Percentiles rank a stretch among this genome's conserved stretches.
phyloP scores from a whole-genome alignment of 768 basidiomycete genomes.

The Antrodiella citrinella region DNA sequence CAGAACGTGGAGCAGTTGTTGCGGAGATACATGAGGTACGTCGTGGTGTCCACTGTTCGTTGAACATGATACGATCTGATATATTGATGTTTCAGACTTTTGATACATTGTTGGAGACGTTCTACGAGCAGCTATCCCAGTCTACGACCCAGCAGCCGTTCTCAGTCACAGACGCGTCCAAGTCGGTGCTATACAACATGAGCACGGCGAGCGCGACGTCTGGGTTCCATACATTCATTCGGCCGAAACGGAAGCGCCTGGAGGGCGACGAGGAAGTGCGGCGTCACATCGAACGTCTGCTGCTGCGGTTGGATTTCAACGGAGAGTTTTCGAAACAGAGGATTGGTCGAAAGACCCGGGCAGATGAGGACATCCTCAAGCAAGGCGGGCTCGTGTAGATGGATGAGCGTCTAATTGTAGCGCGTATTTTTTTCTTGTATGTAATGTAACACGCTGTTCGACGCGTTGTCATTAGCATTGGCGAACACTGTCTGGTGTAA shows the following conservation, averaged over 20 bases:
- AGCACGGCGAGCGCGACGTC: constrained; percentile 42
- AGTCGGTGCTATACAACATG: constrained; percentile 55
- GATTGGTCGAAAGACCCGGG: constrained; percentile 30
- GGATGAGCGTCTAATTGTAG: not conserved
- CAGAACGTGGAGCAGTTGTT: constrained; percentile 59
- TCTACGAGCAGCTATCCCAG: constrained; percentile 73
- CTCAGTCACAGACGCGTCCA: constrained; percentile 53
- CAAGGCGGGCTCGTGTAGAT: constrained; percentile 19
- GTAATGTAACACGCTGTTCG: too few species aligned
- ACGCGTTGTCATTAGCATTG: too few species aligned
- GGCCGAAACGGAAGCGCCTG: constrained; percentile 41
- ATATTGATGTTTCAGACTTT: constrained; percentile 41
- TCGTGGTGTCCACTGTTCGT: not conserved
- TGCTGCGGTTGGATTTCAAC: constrained; percentile 82
- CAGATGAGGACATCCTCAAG: constrained; percentile 24
- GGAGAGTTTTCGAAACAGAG: constrained; percentile 56
- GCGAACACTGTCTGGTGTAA: too few species aligned
- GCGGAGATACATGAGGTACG: constrained; percentile 73
- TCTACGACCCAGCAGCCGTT: constrained; percentile 74
- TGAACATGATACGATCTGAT: constrained; percentile 1
- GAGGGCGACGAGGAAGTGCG: constrained; percentile 64
- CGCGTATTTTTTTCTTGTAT: too few species aligned
- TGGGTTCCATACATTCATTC: constrained; percentile 38
- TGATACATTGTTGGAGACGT: constrained; percentile 56
- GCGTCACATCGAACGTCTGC: constrained; percentile 73